These are phyloP conservation scores for Apiotrichum laibachii DNA, from an alignment of 1,284 basidiomycete genomes.

Conservation along the genomic window DNA sequence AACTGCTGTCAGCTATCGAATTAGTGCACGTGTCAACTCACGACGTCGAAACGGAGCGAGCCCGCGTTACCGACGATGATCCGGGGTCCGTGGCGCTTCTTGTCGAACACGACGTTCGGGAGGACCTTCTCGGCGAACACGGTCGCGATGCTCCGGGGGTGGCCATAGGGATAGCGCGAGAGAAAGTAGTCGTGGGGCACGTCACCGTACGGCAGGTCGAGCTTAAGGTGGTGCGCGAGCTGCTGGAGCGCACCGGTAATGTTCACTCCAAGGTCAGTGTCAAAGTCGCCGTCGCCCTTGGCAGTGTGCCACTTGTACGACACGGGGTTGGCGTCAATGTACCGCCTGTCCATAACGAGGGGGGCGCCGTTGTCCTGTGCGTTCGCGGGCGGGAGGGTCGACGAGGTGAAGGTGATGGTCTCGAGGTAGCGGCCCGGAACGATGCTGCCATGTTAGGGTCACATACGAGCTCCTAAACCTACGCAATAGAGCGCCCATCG, in stretches of 20 bases:
- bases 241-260: conserved; percentile 33
- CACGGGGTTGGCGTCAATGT: conserved; percentile 54
- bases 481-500: conserved; percentile 47
- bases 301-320: conserved; percentile 48
- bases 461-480: conserved; percentile 46
- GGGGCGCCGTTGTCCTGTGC: conserved; percentile 21
- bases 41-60: conserved; percentile 69
- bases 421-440: conserved; percentile 85
- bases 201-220: conserved; percentile 58
- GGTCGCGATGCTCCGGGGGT: conserved; percentile 62
- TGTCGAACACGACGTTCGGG: conserved; percentile 33
- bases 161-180: conserved; percentile 63
- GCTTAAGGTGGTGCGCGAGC: conserved; percentile 37
- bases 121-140: conserved; percentile 62
- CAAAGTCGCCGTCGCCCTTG: conserved; percentile 33
- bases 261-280: conserved; percentile 40
- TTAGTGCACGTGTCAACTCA: conserved; percentile 14
- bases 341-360: conserved; percentile 50
- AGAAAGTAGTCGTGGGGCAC: conserved; percentile 72
- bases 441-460: conserved; percentile 59
- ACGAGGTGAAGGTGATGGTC: conserved; percentile 64
- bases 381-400: conserved; percentile 16
- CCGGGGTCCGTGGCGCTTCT: conserved; percentile 44
- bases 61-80: conserved; percentile 71
- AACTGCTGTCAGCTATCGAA: conserved; percentile 28